phyloP scores from a whole-genome alignment of 2,329 filamentous ascomycete genomes.

The Thyridium curvatum region DNA sequence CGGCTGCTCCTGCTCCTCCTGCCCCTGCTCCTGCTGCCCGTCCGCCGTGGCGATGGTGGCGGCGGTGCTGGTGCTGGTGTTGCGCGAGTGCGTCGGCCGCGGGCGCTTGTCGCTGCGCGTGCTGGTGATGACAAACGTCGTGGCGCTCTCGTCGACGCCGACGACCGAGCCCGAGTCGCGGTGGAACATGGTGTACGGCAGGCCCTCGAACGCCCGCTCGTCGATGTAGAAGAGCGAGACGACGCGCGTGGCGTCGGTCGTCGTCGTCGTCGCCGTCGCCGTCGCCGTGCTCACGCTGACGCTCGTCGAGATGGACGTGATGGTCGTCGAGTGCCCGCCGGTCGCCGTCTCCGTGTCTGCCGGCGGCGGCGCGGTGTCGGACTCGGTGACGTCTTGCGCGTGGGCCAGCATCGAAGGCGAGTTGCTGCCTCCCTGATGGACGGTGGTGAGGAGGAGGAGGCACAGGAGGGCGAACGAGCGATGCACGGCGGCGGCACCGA shows the following conservation, averaged over 20 bases:
- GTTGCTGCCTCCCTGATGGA: too few species aligned
- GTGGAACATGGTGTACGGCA: conserved; percentile 16
- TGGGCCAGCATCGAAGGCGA: too few species aligned
- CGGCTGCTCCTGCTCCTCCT: neutral
- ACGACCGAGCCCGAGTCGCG: conserved; percentile 14
- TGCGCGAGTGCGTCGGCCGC: conserved; percentile 1
- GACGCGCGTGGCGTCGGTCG: conserved; percentile 10
- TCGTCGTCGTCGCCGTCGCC: conserved; percentile 4
- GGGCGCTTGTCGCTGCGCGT: conserved; percentile 12
- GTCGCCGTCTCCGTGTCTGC: neutral
- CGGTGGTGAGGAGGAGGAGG: too few species aligned
- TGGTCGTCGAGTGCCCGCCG: neutral
- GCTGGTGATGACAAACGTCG: conserved; percentile 16
- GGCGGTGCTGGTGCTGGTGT: conserved; percentile 6
- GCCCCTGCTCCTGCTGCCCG: too few species aligned
- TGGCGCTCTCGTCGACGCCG: conserved; percentile 13
- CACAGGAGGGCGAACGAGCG: too few species aligned
- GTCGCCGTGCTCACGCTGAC: conserved; percentile 3
- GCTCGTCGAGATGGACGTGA: conserved; percentile 4
- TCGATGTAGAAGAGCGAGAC: conserved; percentile 17
- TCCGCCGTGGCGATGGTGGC: too few species aligned
- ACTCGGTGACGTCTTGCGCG: too few species aligned
- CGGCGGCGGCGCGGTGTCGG: too few species aligned
- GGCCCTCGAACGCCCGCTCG: conserved; percentile 15
- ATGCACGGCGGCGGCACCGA: too few species aligned